A percentile compares a stretch with the other conserved stretches of the same genome.
These are phyloP conservation scores for Populus nigra DNA, from an alignment of 345 rosid species.

Conservation along the genomic window DNA sequence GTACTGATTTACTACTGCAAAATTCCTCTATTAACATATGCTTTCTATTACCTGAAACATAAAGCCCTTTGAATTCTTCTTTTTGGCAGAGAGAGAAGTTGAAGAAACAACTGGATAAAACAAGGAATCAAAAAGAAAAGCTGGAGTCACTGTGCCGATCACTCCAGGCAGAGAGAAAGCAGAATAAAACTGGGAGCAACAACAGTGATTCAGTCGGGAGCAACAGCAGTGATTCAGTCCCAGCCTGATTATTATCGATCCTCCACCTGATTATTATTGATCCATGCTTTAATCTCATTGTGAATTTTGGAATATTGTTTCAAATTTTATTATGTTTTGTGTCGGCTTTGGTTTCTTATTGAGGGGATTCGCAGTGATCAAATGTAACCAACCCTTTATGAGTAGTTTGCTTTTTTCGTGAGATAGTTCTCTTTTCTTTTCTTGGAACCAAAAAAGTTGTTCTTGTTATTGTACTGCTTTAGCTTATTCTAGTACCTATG, in stretches of 20 bases:
- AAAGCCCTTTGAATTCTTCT: slow-evolving; percentile 1
- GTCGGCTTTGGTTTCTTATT: background rate
- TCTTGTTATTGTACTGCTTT: background rate
- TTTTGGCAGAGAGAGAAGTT: slow-evolving; percentile 60
- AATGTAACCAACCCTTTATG: background rate
- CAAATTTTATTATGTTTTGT: background rate
- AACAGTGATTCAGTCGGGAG: background rate
- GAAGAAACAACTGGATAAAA: slow-evolving; percentile 80
- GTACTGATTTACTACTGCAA: too few species aligned
- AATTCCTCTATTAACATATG: background rate
- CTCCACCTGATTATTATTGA: slow-evolving; percentile 12
- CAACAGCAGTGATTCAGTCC: slow-evolving; percentile 29
- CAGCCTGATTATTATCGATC: slow-evolving; percentile 15
- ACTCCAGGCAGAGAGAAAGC: slow-evolving; percentile 91
- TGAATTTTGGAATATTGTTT: background rate
- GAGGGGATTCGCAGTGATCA: background rate
- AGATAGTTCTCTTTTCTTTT: background rate
- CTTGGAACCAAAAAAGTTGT: background rate
- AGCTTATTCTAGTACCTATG: background rate
- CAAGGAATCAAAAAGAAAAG: slow-evolving; percentile 87
- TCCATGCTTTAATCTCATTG: background rate
- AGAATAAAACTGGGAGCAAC: slow-evolving; percentile 16
- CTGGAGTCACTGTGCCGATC: slow-evolving; percentile 86
- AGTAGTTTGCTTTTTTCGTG: background rate
- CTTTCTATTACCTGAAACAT: background rate